Conservation (phyloP, 352 stramenopile species). For the Globisporangium splendens region DNA sequence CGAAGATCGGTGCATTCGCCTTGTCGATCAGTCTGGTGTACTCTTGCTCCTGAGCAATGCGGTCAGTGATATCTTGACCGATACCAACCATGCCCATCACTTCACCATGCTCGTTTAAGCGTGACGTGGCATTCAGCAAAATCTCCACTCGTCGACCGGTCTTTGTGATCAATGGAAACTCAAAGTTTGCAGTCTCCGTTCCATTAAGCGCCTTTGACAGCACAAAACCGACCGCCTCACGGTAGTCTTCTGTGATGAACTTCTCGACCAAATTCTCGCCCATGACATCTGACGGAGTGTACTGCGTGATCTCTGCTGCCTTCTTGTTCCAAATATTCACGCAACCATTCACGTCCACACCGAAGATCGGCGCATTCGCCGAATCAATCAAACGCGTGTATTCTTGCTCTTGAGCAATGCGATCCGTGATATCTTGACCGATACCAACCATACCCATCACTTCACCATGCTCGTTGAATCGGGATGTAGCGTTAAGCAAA, state of each 20-base stretch:
- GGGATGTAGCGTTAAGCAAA: too few species aligned
- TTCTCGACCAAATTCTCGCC: constrained; percentile 67
- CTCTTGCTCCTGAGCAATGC: constrained; percentile 48
- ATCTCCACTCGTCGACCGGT: constrained; percentile 41
- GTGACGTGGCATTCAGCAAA: constrained; percentile 36
- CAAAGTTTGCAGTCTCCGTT: constrained; percentile 51
- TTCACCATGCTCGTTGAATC: too few species aligned
- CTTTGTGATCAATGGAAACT: constrained; percentile 61
- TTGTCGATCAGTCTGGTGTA: constrained; percentile 68
- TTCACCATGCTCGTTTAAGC: too few species aligned
- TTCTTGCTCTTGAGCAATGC: too few species aligned
- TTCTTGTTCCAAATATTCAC: constrained; percentile 88
- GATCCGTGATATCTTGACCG: too few species aligned
- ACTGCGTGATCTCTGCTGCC: constrained; percentile 79
- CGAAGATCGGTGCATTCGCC: constrained; percentile 69
- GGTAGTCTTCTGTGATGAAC: constrained; percentile 64
- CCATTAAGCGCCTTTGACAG: constrained; percentile 35
- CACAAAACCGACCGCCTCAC: constrained; percentile 25
- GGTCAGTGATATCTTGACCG: constrained; percentile 1
- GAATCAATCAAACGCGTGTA: too few species aligned
- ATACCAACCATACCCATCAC: too few species aligned
- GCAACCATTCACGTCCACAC: constrained; percentile 19
- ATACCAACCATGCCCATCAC: constrained; percentile 50
- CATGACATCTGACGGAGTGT: constrained; percentile 79
- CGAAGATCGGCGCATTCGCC: too few species aligned